Percentiles rank a stretch among this genome's conserved stretches.
These are phyloP conservation scores for Diutina scorzettiae DNA, from an alignment of 1,139 yeast species.

Conservation along the genomic window DNA sequence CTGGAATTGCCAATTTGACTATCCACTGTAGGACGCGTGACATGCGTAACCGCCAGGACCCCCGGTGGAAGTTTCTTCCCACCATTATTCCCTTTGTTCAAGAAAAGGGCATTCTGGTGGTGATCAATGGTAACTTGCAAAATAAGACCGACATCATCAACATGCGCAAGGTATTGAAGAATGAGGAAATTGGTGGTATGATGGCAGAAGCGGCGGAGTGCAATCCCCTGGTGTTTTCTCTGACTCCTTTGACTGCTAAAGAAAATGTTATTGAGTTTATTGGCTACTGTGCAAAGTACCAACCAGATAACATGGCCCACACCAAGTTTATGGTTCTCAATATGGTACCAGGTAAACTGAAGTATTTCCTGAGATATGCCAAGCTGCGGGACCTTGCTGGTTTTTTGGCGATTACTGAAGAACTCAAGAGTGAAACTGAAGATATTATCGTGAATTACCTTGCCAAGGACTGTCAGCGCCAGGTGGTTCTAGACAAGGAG, in stretches of 20 bases:
- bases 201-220: conserved; percentile 84
- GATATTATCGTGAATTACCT: conserved; percentile 10
- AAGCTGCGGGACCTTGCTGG: conserved; percentile 46
- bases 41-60: conserved; percentile 83
- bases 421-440: conserved; percentile 12
- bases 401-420: conserved; percentile 15
- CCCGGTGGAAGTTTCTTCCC: conserved; percentile 54
- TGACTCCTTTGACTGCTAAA: conserved; percentile 42
- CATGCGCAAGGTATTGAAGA: conserved; percentile 40
- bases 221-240: conserved; percentile 65
- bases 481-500: neutral
- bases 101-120: conserved; percentile 53
- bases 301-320: conserved; percentile 33
- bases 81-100: conserved; percentile 53
- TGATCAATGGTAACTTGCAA: conserved; percentile 69
- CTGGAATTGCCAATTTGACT: conserved; percentile 79
- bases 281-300: conserved; percentile 38
- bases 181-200: conserved; percentile 68
- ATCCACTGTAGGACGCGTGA: conserved; percentile 82
- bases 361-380: conserved; percentile 45
- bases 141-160: conserved; percentile 42
- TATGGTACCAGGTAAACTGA: conserved; percentile 69
- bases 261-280: conserved; percentile 44
- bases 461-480: neutral
- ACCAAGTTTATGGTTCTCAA: conserved; percentile 72